phyloP scores from a whole-genome alignment of 2,329 filamentous ascomycete species.

The Claviceps cyperi region DNA sequence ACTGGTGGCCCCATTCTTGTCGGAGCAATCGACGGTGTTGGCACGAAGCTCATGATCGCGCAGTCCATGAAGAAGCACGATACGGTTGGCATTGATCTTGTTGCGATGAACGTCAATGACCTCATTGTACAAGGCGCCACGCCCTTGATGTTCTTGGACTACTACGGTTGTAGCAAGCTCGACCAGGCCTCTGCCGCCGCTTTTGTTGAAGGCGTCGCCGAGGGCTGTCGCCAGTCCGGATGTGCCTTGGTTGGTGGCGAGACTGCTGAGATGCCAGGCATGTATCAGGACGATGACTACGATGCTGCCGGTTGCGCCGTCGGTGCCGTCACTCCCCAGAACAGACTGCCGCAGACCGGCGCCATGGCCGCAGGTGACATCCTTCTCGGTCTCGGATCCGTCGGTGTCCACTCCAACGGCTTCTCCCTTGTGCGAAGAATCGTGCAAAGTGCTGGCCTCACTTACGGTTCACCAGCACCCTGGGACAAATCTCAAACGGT shows the following conservation, averaged over 20 bases:
- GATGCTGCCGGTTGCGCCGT: conserved; percentile 85
- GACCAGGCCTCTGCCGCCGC: conserved; percentile 61
- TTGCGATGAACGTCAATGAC: conserved; percentile 99
- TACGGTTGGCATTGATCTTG: conserved; percentile 90
- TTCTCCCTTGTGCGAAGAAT: conserved; percentile 94
- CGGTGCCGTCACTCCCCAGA: conserved; percentile 58
- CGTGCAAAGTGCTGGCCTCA: conserved; percentile 55
- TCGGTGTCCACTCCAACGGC: conserved; percentile 87
- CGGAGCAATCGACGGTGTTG: conserved; percentile 91
- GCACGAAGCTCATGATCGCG: conserved; percentile 93
- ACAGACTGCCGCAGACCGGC: conserved; percentile 60
- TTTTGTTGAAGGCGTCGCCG: conserved; percentile 85
- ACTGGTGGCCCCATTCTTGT: conserved; percentile 64
- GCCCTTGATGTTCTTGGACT: conserved; percentile 93
- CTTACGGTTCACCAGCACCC: conserved; percentile 58
- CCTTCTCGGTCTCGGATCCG: conserved; percentile 71
- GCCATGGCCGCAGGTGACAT: conserved; percentile 73
- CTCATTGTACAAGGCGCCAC: conserved; percentile 91
- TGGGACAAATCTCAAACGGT: conserved; percentile 54
- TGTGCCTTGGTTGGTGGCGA: conserved; percentile 94
- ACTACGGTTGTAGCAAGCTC: conserved; percentile 86
- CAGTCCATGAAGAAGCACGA: conserved; percentile 81
- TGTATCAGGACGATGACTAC: conserved; percentile 81
- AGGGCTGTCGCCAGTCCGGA: conserved; percentile 69
- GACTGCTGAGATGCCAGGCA: conserved; percentile 95